Evolutionary conservation across 805 yeast genomes (phyloP).

Genomic region (Saccharomycopsis amapae): DNA sequence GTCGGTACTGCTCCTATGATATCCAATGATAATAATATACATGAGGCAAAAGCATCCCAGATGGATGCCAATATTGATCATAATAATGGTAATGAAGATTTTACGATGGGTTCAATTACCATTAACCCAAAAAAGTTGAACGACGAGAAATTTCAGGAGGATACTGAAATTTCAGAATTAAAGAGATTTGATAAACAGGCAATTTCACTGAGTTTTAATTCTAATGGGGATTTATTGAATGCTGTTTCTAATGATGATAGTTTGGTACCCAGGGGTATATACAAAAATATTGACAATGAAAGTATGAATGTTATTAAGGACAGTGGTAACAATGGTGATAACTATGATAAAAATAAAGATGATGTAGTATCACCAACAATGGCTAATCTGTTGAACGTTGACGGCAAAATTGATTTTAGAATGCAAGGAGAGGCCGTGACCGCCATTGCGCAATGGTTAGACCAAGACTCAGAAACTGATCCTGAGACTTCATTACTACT

Average conservation of each 20-base stretch:
- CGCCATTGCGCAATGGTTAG: constrained; percentile 18
- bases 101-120: background rate
- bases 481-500: background rate
- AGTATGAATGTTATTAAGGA: background rate
- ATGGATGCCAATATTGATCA: background rate
- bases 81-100: background rate
- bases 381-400: background rate
- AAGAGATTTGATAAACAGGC: no score
- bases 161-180: no score
- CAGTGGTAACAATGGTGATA: background rate
- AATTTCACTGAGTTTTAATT: no score
- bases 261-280: background rate
- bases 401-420: constrained; percentile 15
- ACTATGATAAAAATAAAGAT: background rate
- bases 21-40: background rate
- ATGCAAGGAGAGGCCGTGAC: constrained; percentile 18
- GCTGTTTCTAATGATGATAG: constrained; percentile 6
- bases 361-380: background rate
- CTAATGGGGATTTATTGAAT: no score
- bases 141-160: constrained; percentile 10
- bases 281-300: background rate
- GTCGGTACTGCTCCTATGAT: background rate
- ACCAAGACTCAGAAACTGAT: constrained; percentile 8
- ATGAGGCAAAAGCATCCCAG: background rate
- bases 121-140: constrained; percentile 11